Evolutionary conservation across 2,329 filamentous ascomycete genomes (phyloP), one percentile per base, ranked within the genome.

Genomic region (Didymella keratinophila): DNA sequence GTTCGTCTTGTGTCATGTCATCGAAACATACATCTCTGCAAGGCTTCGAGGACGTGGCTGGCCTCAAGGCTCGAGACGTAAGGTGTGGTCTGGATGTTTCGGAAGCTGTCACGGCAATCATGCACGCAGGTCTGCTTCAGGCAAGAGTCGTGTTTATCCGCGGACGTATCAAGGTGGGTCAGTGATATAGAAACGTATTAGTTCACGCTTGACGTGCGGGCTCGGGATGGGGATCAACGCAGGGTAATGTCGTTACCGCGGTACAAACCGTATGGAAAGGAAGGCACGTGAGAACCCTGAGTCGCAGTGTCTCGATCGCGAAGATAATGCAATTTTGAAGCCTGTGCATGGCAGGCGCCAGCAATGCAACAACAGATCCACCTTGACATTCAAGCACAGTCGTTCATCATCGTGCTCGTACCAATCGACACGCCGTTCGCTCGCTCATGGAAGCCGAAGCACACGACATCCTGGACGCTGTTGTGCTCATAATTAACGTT

Each of bases 201-300:
- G 39, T 44, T 37, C 28, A 47, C 43, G 44, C 49, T 52, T 47
- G 54, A 57, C 44, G 44, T 52, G 55, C 56, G 49, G 56, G 49
- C 53, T 58, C 49, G 49, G 45, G 50, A 49, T 58, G 44, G 30
- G 30, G 56, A 58, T 58, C 56, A 49, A 48, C 56, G 32, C 56
- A 58, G 56, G 56, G 56, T 45, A 39, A 32, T 41, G 32, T 39
- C 39, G 18, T 49, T 45, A 45, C 49, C 49, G 50, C 56, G 50
- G 50, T 34, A 49, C 30, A 48, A 36, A n/a, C 14, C n/a, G 23
- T 34, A 45, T 53, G 49, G 32, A 50, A 39, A 21, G 37, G 5
- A 45, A 45, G 11, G 25, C 44, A 51, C 44, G 37, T 45, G 30
- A 58, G 30, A 18, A 44, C 25, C 30, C 39, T 48, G 36, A 25